Evolutionary conservation across 2,329 filamentous ascomycete genomes (phyloP), one percentile per base, ranked within the genome.

Genomic region (Apiospora rasikravindrae): DNA sequence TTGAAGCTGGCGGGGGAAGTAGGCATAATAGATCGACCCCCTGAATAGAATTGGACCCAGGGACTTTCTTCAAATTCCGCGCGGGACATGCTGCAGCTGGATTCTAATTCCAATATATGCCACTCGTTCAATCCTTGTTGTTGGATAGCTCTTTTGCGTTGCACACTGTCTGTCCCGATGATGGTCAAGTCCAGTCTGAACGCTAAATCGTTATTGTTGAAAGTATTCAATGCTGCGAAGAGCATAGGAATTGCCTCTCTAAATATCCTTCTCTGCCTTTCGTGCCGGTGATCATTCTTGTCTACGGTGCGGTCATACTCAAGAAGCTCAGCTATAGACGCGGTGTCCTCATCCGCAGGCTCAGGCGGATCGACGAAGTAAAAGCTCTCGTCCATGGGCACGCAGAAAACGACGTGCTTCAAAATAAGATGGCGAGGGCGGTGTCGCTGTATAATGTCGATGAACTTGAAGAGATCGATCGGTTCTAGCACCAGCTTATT

Each of bases 191-290:
- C 53, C 16, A 61, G 29, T 4, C 6, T 22, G 29, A 61, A 61
- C 0, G 53, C 7, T 7, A 2, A 10, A 22, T 61, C 1, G 10
- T 7, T 33, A 29, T 10, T 29, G 14, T 61, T 61, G 53, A 61
- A 37, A 11, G 5, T 0, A 7, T 16, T 10, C 8, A 61, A 22
- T 2, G 1, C 7, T 8, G 2, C 5, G 10, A 61, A 37, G 7
- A 61, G 29, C 1, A 0, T 0, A 1, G 8, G 0, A 0, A 61
- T 33, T 19, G 53, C 53, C 6, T 0, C 1, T 22, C 4, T 61
- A 29, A 61, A 61, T 22, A 0, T 61, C 2, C 3, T 19, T 10
- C 0, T 3, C 3, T 37, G 26, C 22, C 10, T 24, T 3, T 13
- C 0, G n/a, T 24, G 2, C 22, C 47, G 47, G 4, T 22, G 4